These are phyloP conservation scores for Yamadazyma atlantica DNA, from an alignment of 1,139 yeast genomes.

Conservation along the genomic window DNA sequence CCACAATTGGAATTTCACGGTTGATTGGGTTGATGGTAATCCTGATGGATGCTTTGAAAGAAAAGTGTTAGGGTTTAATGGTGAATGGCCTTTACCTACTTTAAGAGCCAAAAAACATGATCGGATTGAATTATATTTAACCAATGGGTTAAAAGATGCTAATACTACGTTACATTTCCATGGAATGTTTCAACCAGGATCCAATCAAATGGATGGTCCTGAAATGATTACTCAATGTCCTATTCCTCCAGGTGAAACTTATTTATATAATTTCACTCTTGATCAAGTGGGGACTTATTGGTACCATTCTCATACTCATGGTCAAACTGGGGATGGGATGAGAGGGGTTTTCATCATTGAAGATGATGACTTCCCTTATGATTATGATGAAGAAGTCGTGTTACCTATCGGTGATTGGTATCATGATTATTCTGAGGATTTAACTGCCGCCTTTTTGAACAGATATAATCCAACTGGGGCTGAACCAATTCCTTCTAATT, in stretches of 20 bases:
- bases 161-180: conserved; percentile 75
- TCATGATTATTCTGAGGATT: conserved; percentile 47
- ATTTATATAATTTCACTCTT: conserved; percentile 64
- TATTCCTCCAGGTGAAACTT: conserved; percentile 63
- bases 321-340: conserved; percentile 78
- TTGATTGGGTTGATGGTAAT: conserved; percentile 50
- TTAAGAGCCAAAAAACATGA: conserved; percentile 66
- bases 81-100: conserved; percentile 72
- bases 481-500: conserved; percentile 72
- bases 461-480: conserved; percentile 81
- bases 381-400: conserved; percentile 61
- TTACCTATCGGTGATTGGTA: conserved; percentile 64
- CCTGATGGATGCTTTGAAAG: conserved; percentile 62
- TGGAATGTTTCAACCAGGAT: conserved; percentile 65
- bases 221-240: conserved; percentile 79
- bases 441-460: conserved; percentile 50
- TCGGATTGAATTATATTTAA: conserved; percentile 55
- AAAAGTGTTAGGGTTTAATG: conserved; percentile 64
- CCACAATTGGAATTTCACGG: conserved; percentile 53
- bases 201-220: conserved; percentile 74
- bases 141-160: conserved; percentile 53
- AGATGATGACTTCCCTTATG: conserved; percentile 56
- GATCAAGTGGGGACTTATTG: conserved; percentile 74
- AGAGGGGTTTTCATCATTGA: conserved; percentile 72
- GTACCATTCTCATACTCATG: conserved; percentile 81